phyloP scores from a whole-genome alignment of 768 basidiomycete genomes.

The Boletellus sp. region DNA sequence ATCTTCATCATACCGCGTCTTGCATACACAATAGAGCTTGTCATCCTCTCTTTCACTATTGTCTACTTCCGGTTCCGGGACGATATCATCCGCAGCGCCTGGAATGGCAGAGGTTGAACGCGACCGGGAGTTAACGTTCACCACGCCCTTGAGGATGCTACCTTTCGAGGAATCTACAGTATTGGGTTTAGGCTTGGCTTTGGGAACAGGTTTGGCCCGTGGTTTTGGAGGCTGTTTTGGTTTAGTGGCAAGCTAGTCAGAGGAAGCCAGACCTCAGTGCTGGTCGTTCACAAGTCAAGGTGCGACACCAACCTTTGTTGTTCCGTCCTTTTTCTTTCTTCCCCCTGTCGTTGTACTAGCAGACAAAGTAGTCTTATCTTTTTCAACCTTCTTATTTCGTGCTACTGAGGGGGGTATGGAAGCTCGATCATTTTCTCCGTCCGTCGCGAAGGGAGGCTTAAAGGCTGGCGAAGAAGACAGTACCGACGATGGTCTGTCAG shows the following conservation, averaged over 20 bases:
- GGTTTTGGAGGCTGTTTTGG: constrained; percentile 31
- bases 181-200: constrained; percentile 25
- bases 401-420: constrained; percentile 57
- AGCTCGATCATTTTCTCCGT: constrained; percentile 38
- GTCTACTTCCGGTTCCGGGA: constrained; percentile 51
- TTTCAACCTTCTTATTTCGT: constrained; percentile 25
- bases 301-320: constrained; percentile 17
- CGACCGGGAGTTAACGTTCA: constrained; percentile 46
- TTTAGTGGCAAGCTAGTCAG: constrained; percentile 21
- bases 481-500: constrained; percentile 1
- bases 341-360: constrained; percentile 20
- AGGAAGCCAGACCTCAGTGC: neutral
- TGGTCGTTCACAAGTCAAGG: neutral
- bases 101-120: constrained; percentile 72
- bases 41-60: constrained; percentile 38
- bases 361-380: constrained; percentile 13
- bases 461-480: constrained; percentile 5
- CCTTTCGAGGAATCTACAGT: constrained; percentile 16
- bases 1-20: constrained; percentile 84
- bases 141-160: constrained; percentile 14
- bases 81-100: constrained; percentile 35
- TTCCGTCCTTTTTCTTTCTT: constrained; percentile 34
- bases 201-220: constrained; percentile 29
- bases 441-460: constrained; percentile 9
- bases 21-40: constrained; percentile 87